These are phyloP conservation scores for Cryomyces minteri DNA, from an alignment of 495 filamentous ascomycete species.

Conservation along the genomic window DNA sequence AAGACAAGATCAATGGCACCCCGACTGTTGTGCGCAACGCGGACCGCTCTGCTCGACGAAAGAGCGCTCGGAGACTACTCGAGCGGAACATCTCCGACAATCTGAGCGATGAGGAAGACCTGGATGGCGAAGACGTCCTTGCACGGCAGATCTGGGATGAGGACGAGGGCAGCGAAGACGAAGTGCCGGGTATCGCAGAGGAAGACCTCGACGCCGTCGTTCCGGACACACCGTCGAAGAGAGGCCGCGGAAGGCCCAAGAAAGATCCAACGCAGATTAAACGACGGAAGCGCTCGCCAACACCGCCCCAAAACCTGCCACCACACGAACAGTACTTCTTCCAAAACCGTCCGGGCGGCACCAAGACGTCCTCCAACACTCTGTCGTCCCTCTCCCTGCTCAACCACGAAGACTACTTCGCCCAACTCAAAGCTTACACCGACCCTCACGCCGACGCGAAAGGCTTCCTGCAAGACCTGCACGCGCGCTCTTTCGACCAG, in stretches of 20 bases:
- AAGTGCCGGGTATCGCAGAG: slow-evolving; percentile 18
- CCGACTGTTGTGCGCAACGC: background rate
- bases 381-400: slow-evolving; percentile 57
- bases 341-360: slow-evolving; percentile 64
- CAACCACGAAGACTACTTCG: slow-evolving; percentile 82
- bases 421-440: slow-evolving; percentile 40
- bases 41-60: background rate
- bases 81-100: slow-evolving; percentile 40
- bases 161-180: slow-evolving; percentile 32
- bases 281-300: slow-evolving; percentile 52
- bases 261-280: slow-evolving; percentile 14
- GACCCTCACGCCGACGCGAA: slow-evolving; percentile 60
- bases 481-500: slow-evolving; percentile 68
- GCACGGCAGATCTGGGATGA: slow-evolving; percentile 50
- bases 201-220: slow-evolving; percentile 20
- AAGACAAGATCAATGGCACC: background rate
- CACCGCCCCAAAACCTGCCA: slow-evolving; percentile 61
- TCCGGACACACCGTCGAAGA: slow-evolving; percentile 33
- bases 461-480: slow-evolving; percentile 51
- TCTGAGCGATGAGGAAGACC: slow-evolving; percentile 44
- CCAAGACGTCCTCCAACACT: slow-evolving; percentile 75
- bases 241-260: slow-evolving; percentile 38
- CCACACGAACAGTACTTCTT: slow-evolving; percentile 86
- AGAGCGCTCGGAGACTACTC: slow-evolving; percentile 41
- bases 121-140: slow-evolving; percentile 54